A percentile compares a stretch with the other conserved stretches of the same genome.
Conservation (phyloP, 306 rosid genomes). For the Phaseolus lunatus region DNA sequence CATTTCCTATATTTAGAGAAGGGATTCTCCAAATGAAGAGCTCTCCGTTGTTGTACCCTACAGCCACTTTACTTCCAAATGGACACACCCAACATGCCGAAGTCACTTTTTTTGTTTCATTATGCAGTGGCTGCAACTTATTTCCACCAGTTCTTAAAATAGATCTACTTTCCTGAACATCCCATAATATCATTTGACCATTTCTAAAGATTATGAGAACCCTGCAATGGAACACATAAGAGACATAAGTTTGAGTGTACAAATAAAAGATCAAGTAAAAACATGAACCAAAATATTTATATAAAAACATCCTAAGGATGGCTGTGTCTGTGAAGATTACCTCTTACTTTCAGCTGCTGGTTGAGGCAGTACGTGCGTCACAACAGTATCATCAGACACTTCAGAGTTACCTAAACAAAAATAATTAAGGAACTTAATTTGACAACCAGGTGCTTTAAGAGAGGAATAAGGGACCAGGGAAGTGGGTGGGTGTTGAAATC, state of each 20-base stretch:
- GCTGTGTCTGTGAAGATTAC: slow-evolving; percentile 51
- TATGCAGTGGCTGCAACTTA: slow-evolving; percentile 55
- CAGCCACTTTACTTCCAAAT: slow-evolving; percentile 79
- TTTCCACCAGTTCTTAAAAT: slow-evolving; percentile 76
- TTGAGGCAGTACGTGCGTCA: slow-evolving; percentile 74
- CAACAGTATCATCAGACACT: slow-evolving; percentile 55
- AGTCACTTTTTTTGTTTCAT: slow-evolving; percentile 77
- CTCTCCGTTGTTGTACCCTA: slow-evolving; percentile 92
- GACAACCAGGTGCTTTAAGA: not conserved
- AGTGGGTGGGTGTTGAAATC: not conserved
- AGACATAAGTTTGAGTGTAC: slow-evolving; percentile 4
- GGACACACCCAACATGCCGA: slow-evolving; percentile 94
- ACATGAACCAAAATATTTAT: not conserved
- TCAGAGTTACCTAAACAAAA: slow-evolving; percentile 68
- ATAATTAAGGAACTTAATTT: slow-evolving; percentile 30
- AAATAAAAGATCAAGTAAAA: slow-evolving; percentile 13
- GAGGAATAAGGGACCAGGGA: not conserved
- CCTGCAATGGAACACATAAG: slow-evolving; percentile 57
- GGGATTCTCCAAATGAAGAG: slow-evolving; percentile 79
- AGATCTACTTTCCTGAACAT: slow-evolving; percentile 69
- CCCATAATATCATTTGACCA: slow-evolving; percentile 79
- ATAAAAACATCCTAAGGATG: not conserved
- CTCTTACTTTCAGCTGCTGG: slow-evolving; percentile 89
- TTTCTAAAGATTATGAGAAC: slow-evolving; percentile 74
- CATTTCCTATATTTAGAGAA: slow-evolving; percentile 50